A percentile compares a stretch with the other conserved stretches of the same genome.
Conservation (phyloP, 75 land plant genomes). For the Ceratopteris richardii region DNA sequence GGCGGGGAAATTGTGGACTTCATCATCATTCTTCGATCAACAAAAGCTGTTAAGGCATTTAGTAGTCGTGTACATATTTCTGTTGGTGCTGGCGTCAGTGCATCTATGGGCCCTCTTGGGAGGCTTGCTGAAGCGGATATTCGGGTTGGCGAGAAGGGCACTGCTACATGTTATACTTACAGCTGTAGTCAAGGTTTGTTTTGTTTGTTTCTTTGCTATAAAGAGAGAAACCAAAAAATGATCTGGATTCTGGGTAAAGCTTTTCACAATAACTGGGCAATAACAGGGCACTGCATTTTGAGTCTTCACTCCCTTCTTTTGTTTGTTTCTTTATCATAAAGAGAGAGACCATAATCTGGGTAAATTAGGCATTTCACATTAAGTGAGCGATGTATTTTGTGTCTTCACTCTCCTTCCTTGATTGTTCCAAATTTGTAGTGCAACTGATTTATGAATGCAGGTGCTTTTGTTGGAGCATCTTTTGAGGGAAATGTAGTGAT, state of each 20-base stretch:
- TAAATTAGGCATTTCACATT: no score
- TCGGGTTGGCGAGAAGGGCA: conserved; percentile 70
- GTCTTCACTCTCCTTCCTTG: no score
- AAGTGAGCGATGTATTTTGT: no score
- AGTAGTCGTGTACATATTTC: conserved; percentile 76
- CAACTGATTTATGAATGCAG: conserved; percentile 19
- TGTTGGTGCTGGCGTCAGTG: conserved; percentile 80
- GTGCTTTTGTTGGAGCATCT: conserved; percentile 81
- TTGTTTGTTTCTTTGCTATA: background rate
- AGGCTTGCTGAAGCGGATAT: conserved; percentile 77
- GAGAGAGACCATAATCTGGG: no score
- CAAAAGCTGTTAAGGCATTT: conserved; percentile 73
- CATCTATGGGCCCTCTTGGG: conserved; percentile 82
- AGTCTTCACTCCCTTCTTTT: background rate
- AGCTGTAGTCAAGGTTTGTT: conserved; percentile 81
- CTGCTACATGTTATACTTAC: conserved; percentile 78
- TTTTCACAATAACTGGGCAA: no score
- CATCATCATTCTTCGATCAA: conserved; percentile 61
- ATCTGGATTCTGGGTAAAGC: no score
- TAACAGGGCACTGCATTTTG: no score
- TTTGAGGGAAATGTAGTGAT: conserved; percentile 67
- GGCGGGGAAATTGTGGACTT: conserved; percentile 83
- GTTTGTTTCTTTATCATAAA: no score
- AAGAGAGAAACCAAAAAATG: no score
- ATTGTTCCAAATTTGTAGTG: no score